Base-by-base conservation (phyloP, 2,329 filamentous ascomycete species). In the Myriangium duriaei region DNA sequence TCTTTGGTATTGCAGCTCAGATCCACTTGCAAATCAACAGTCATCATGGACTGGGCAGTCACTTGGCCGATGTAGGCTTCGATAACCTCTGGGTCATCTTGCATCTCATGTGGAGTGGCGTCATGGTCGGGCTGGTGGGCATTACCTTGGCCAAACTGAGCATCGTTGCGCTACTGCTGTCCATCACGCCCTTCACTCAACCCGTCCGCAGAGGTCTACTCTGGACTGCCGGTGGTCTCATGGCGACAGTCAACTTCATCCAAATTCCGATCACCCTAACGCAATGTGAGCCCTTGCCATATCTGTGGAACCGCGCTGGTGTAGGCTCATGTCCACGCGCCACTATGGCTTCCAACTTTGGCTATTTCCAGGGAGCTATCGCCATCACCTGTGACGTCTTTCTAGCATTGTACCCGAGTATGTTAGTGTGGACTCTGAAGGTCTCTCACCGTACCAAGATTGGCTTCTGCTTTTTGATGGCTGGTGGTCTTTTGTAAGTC, bases 1-100 rank as follows among this genome's bases (percentile, higher is more conserved):
- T 39, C 16, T 32, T 39, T 30, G 36, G 36, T 19, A 13, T 32
- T n/a, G 30, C 36, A 26, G 32, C 36, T 7, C 36, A 39, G 32
- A 30, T 39, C 7, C 29, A 28, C 11, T 39, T 39, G 16, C 16
- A 32, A 11, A 32, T 39, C 12, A 30, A 29, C 11, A 32, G 29
- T 9, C 30, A 32, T 7, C 13, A 26, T 11, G 36, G 36, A 3
- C 17, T 39, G 2, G 36, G 36, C 4, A 39, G 28, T 19, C 36
- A 39, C n/a, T 14, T 39, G 14, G 16, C 17, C 7, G 19, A 32
- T 18, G 17, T 39, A 9, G 16, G 29, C 29, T 39, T 26, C 15
- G 28, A 29, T n/a, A 15, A 39, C 4, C 21, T 39, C 36, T 39
- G 36, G 36, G 32, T 32, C 18, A 30, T 33, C 6, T 11, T 33